Conservation (phyloP, 2,329 filamentous ascomycete genomes). For the Colletotrichum tropicale region DNA sequence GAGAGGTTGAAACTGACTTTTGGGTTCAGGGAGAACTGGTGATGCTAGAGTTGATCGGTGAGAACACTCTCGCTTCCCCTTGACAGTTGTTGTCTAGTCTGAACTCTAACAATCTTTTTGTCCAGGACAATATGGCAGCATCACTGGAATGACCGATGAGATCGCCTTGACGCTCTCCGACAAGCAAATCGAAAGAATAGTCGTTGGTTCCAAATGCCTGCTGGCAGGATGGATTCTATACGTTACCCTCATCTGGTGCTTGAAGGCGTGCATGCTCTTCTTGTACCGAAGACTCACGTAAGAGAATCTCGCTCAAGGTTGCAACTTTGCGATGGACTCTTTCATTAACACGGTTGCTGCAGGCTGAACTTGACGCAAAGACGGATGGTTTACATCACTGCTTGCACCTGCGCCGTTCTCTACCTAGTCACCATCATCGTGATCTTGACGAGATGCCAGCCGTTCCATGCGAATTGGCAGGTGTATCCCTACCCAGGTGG, state of each 20-base stretch:
- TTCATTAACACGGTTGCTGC: not conserved
- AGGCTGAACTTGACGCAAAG: constrained; percentile 25
- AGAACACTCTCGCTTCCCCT: not conserved
- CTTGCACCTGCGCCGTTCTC: constrained; percentile 10
- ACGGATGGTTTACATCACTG: constrained; percentile 22
- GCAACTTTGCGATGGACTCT: no score
- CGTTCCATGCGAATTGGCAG: constrained; percentile 28
- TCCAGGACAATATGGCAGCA: constrained; percentile 27
- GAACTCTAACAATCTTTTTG: constrained; percentile 11
- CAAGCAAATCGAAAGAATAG: constrained; percentile 17
- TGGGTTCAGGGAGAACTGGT: not conserved
- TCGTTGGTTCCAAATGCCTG: constrained; percentile 27
- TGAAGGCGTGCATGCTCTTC: constrained; percentile 47
- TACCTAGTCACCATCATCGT: constrained; percentile 26
- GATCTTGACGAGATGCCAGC: constrained; percentile 24
- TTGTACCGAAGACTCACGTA: constrained; percentile 32
- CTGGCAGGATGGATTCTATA: constrained; percentile 44
- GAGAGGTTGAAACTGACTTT: not conserved
- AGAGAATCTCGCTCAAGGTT: not conserved
- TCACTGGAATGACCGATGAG: constrained; percentile 25
- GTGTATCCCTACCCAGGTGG: constrained; percentile 27
- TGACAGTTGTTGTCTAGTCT: not conserved
- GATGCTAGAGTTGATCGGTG: constrained; percentile 9
- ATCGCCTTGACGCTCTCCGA: constrained; percentile 18
- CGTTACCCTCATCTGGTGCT: constrained; percentile 43